phyloP scores from a whole-genome alignment of 768 basidiomycete species.

The Amanita thiersii region DNA sequence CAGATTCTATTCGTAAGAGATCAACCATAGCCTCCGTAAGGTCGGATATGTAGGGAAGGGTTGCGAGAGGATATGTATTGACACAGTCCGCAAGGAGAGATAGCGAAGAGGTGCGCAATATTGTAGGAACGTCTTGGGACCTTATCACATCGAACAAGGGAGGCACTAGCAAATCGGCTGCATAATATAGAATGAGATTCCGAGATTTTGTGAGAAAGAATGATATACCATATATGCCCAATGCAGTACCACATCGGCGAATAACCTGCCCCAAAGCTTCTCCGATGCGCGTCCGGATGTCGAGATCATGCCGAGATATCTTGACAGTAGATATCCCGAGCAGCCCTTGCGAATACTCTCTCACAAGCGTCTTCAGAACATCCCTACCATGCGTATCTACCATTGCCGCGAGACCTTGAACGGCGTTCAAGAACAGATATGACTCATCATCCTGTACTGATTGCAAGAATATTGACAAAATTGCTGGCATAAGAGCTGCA shows the following conservation, averaged over 20 bases:
- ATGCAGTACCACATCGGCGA: slow-evolving; percentile 57
- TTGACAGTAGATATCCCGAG: slow-evolving; percentile 39
- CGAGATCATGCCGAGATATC: slow-evolving; percentile 56
- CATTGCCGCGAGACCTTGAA: slow-evolving; percentile 84
- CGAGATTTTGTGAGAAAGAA: neutral
- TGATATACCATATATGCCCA: slow-evolving; percentile 58
- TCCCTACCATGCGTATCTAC: slow-evolving; percentile 72
- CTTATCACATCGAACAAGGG: slow-evolving; percentile 60
- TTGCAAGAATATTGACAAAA: slow-evolving; percentile 82
- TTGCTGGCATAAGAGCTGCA: slow-evolving; percentile 67
- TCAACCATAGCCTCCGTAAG: slow-evolving; percentile 67
- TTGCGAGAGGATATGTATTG: slow-evolving; percentile 50
- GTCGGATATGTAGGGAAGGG: slow-evolving; percentile 55
- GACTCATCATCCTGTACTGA: slow-evolving; percentile 87
- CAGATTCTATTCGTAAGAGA: slow-evolving; percentile 59
- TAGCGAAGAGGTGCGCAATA: slow-evolving; percentile 53
- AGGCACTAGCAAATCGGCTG: slow-evolving; percentile 70
- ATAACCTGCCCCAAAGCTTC: slow-evolving; percentile 82
- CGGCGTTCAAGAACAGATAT: slow-evolving; percentile 90
- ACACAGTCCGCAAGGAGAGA: slow-evolving; percentile 70
- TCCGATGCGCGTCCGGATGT: slow-evolving; percentile 68
- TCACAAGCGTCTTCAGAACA: slow-evolving; percentile 58
- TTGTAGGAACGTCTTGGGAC: slow-evolving; percentile 52
- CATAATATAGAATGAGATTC: slow-evolving; percentile 6
- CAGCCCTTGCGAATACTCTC: slow-evolving; percentile 50